Conservation (phyloP, 306 rosid species). For the Sphenostylis stenocarpa region DNA sequence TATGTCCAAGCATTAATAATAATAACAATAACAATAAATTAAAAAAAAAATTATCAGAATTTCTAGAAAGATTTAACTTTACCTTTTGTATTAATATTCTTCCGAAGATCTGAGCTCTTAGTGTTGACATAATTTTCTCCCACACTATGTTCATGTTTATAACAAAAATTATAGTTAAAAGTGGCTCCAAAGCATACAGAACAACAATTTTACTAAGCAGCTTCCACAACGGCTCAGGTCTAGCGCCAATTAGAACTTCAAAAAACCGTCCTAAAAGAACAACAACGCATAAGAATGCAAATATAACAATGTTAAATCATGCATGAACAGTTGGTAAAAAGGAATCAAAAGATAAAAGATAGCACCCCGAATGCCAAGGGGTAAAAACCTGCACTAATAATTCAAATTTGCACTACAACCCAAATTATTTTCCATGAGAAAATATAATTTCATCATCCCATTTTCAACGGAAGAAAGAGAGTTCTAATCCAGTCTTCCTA, state of each 20-base stretch:
- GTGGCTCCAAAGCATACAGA: constrained; percentile 88
- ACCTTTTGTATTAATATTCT: constrained; percentile 93
- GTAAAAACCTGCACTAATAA: neutral
- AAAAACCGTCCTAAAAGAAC: constrained; percentile 72
- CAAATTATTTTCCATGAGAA: neutral
- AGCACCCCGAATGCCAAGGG: neutral
- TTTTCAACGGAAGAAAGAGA: neutral
- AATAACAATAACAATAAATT: neutral
- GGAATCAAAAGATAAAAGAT: neutral
- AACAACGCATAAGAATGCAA: constrained; percentile 15
- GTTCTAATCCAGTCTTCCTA: neutral
- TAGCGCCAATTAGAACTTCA: constrained; percentile 77
- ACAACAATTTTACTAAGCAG: constrained; percentile 79
- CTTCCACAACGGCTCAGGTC: constrained; percentile 85
- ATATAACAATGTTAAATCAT: constrained; percentile 3
- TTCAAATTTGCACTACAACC: neutral
- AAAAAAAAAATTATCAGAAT: constrained; percentile 1
- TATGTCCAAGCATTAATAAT: neutral
- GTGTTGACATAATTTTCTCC: constrained; percentile 91
- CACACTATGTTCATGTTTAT: constrained; percentile 79
- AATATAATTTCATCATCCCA: neutral
- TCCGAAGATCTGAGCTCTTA: constrained; percentile 89
- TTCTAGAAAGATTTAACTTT: neutral
- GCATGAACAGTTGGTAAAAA: neutral
- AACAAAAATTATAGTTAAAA: constrained; percentile 76